Base-by-base conservation (phyloP, 2,329 filamentous ascomycete species). In the Verticillium klebahnii region DNA sequence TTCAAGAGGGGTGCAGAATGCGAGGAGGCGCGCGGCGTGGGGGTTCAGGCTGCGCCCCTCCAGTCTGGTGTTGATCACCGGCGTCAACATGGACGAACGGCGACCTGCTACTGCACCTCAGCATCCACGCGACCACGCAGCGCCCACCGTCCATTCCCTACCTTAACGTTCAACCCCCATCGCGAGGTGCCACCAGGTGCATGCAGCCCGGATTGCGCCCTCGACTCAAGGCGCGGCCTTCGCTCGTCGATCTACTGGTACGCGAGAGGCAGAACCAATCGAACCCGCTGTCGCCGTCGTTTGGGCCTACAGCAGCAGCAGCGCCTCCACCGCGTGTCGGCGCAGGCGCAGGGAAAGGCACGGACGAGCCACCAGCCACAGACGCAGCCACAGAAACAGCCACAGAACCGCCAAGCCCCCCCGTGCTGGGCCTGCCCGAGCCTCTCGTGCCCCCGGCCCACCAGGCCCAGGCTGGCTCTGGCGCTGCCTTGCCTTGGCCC, bases 151-250 rank as follows among this genome's bases (percentile, higher is more conserved):
- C 45, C 34, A 36, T 3, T 23, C 23, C n/a, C n/a, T 5, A 9
- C n/a, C n/a, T 14, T 50, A 14, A 50, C 34, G 34, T 11, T 36
- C 14, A 11, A 11, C 5, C 34, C 4, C 34, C 14, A 14, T 50
- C 45, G 45, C 45, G n/a, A 50, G 45, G 45, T 25, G 45, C 45
- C 45, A 50, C 45, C 45, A 50, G 15, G 69, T 78, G 77, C 67
- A 84, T 84, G 81, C 78, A 80, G 65, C 73, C 82, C 69, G 82
- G 82, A 74, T 74, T 84, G 62, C 76, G 75, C 62, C 79, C 79
- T 60, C 76, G 75, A 64, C 74, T 85, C 67, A 80, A 76, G 80
- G 78, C 80, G 69, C 78, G 81, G 74, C 81, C 79, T 68, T 84
- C 81, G 65, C 73, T 85, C 67, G 77, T 85, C 72, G 82, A 84